Base-by-base conservation (phyloP, 2,329 filamentous ascomycete genomes). In the Aspergillus fumigatiaffinis region DNA sequence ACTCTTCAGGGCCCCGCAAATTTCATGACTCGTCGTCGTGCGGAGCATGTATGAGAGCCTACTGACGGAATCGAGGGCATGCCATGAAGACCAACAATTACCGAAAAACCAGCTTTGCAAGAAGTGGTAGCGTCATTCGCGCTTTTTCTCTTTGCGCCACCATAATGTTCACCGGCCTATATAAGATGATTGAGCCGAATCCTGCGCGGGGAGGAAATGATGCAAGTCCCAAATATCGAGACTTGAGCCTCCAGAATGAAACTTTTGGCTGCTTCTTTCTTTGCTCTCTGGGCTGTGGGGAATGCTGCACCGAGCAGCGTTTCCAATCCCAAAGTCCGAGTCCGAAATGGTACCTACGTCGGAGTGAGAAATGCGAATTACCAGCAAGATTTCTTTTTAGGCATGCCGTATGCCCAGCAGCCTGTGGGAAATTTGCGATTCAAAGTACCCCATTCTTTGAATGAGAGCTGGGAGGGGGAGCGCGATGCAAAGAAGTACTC, bases 331-430 rank as follows among this genome's bases (percentile, higher is more conserved):
- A 68, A 60, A 7, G 77, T 64, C 4, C 58, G 55, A 1, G 68
- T 77, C 17, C 69, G 64, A 55, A 82, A 82, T 65, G 80, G 81
- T 28, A 81, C 80, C 0, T 82, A 81, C 60, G 58, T 66, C 25
- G 81, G 82, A 5, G 57, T 74, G 1, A 68, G 74, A 55, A 75
- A 73, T 41, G 48, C 71, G 0, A 58, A 66, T 1, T 81, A 79
- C 55, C 62, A 75, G 26, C 80, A 82, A 51, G 81, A 84, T 59
- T 73, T 78, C 56, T 84, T 83, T 65, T 69, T 82, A 3, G 81
- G 80, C 2, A 79, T 87, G 1, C 84, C 83, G 0, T 87, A 81
- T 66, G 84, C 84, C 3, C 79, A 82, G 59, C 77, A 82, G 29
- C 83, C 82, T 0, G 70, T 79, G 25, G 79, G 80, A 1, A 69